phyloP scores from a whole-genome alignment of 208 protist species.

The Trypanosoma mega region DNA sequence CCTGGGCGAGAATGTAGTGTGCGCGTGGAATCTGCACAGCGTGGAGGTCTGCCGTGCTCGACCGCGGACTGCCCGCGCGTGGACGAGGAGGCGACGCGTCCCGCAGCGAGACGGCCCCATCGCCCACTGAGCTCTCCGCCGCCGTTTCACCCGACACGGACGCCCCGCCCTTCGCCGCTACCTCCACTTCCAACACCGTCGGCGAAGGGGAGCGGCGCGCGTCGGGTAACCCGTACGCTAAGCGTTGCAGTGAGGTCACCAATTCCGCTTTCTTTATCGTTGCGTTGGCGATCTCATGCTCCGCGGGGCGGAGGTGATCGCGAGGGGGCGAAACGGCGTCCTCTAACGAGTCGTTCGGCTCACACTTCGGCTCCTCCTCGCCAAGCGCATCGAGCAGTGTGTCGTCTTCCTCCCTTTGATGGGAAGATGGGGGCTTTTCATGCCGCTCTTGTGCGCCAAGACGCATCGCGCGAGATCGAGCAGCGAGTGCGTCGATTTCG shows the following conservation, averaged over 20 bases:
- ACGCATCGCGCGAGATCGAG: not conserved
- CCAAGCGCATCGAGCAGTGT: too few relatives aligned
- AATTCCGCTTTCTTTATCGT: not conserved
- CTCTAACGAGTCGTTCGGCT: too few relatives aligned
- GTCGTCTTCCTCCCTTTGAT: too few relatives aligned
- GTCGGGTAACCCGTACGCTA: not conserved
- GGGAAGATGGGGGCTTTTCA: too few relatives aligned
- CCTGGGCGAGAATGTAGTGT: constrained; percentile 15
- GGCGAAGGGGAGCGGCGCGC: not conserved
- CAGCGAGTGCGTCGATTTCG: constrained; percentile 5
- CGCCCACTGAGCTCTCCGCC: constrained; percentile 9
- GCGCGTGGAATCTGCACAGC: constrained; percentile 13
- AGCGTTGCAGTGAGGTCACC: constrained; percentile 8
- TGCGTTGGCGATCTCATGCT: not conserved
- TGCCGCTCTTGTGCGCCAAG: not conserved
- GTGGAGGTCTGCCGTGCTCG: constrained; percentile 2
- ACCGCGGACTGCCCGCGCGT: not conserved
- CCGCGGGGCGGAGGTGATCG: too few relatives aligned
- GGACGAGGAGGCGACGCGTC: constrained; percentile 9
- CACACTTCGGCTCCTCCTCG: too few relatives aligned
- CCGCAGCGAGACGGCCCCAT: constrained; percentile 9
- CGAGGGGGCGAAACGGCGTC: too few relatives aligned
- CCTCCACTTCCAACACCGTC: constrained; percentile 9
- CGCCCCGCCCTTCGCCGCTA: not conserved
- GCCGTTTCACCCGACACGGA: not conserved